A percentile compares a stretch with the other conserved stretches of the same genome.
Evolutionary conservation across 306 rosid species (phyloP).

Genomic region (Nissolia schottii): DNA sequence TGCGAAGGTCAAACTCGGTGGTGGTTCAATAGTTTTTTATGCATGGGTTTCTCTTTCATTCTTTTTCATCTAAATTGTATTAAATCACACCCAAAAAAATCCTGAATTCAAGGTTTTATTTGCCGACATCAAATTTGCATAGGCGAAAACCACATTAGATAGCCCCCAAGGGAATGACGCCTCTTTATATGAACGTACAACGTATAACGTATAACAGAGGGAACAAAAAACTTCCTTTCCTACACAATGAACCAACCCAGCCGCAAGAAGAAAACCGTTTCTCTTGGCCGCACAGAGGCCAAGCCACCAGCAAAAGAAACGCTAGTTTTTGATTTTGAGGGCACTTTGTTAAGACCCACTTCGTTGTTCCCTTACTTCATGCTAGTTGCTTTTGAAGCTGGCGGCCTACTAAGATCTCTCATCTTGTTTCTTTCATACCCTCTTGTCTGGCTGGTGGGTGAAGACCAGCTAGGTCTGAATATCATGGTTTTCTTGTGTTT

Average conservation of each 20-base stretch:
- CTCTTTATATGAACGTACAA: neutral
- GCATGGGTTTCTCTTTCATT: no score
- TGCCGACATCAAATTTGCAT: no score
- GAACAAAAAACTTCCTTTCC: neutral
- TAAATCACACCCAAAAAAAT: no score
- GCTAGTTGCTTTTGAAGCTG: conserved; percentile 77
- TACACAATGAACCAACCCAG: neutral
- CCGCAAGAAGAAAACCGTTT: neutral
- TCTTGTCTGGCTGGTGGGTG: conserved; percentile 47
- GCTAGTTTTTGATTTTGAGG: conserved; percentile 50
- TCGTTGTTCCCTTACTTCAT: conserved; percentile 67
- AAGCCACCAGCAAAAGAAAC: conserved; percentile 19
- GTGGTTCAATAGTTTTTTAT: no score
- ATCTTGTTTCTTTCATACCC: conserved; percentile 53
- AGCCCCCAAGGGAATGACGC: no score
- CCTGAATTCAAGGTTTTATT: no score
- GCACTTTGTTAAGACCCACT: conserved; percentile 39
- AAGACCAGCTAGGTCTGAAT: conserved; percentile 40
- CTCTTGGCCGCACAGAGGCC: neutral
- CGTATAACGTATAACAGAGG: neutral
- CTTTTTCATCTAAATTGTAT: no score
- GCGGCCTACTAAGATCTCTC: conserved; percentile 50
- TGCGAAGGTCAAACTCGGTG: no score
- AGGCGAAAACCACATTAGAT: no score
- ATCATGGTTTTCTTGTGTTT: conserved; percentile 60